Evolutionary conservation across 2,329 filamentous ascomycete species (phyloP), one percentile per base, ranked within the genome.

Genomic region (Cryphonectria naterciae): DNA sequence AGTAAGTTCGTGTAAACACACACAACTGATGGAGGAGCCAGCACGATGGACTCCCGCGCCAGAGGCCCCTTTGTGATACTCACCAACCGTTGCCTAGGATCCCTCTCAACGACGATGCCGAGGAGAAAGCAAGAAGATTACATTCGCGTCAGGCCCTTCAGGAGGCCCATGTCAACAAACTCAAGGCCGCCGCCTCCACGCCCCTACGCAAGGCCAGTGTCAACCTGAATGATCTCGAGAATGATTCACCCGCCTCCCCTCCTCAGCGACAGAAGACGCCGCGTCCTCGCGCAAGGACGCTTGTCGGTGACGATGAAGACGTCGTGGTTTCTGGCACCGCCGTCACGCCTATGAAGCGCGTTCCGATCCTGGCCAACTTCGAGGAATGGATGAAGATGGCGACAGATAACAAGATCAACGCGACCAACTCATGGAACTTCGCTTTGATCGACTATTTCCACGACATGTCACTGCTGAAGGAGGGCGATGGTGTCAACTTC

Each of bases 341-440:
- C 52, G 92, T 97, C 68, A 98, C 96, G 72, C 96, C 95, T 68
- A 95, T 97, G 92, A 97, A 97, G 86, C 92, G 95, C 73, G 93
- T 97, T 39, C 96, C 96, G 1, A 92, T 99, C 76, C 85, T 99
- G 68, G 96, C 96, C 78, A 99, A 99, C 82, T 99, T 98, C 77
- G 96, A 99, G 81, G 96, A 99, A 80, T 98, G 95, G 96, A 98
- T 99, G 94, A 99, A 98, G 86, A 97, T 99, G 94, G 96, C 96
- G 2, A 98, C 96, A 22, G 96, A 99, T 84, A 99, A 99, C 84
- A 96, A 96, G 82, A 99, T 99, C 86, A 99, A 98, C 80, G 95
- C 96, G 65, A 90, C 92, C 72, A 99, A 99, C 81, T 98, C 95
- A 41, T 99, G 96, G 96, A 98, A 98, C 81, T 98, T 99, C 83